Evolutionary conservation across 2,329 filamentous ascomycete genomes (phyloP).

Genomic region (Rutstroemia sp.): DNA sequence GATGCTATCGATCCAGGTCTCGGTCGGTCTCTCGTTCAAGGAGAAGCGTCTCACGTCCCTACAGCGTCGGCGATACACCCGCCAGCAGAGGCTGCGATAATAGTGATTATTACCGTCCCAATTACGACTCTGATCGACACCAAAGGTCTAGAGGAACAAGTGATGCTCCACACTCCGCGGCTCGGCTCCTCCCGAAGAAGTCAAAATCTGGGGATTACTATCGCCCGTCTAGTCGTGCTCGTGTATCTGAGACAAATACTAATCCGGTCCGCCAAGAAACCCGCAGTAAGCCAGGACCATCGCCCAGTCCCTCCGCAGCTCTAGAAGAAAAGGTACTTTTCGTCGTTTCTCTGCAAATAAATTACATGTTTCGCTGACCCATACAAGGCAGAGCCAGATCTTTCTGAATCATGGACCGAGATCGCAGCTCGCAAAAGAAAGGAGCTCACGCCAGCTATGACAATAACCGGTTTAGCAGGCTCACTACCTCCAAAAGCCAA

Average conservation of each 20-base stretch:
- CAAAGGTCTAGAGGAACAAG: neutral
- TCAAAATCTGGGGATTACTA: neutral
- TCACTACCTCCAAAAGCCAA: neutral
- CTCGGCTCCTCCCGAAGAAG: neutral
- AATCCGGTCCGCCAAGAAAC: neutral
- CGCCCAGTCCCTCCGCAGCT: neutral
- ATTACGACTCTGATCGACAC: neutral
- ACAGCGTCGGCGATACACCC: neutral
- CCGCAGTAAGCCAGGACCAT: neutral
- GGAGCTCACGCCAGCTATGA: neutral
- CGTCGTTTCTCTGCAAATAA: neutral
- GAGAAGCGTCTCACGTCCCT: neutral
- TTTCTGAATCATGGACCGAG: neutral
- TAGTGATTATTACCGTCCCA: neutral
- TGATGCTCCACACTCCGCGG: neutral
- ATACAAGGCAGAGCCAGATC: neutral
- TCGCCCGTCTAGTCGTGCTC: neutral
- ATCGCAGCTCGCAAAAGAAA: neutral
- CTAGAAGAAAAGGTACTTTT: neutral
- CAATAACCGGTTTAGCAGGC: neutral
- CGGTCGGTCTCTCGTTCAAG: neutral
- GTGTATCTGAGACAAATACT: neutral
- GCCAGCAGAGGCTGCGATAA: neutral
- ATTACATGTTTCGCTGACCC: neutral
- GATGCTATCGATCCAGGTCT: neutral